These are phyloP conservation scores for Fusarium gaditjirri DNA, from an alignment of 2,329 filamentous ascomycete genomes.

Conservation along the genomic window DNA sequence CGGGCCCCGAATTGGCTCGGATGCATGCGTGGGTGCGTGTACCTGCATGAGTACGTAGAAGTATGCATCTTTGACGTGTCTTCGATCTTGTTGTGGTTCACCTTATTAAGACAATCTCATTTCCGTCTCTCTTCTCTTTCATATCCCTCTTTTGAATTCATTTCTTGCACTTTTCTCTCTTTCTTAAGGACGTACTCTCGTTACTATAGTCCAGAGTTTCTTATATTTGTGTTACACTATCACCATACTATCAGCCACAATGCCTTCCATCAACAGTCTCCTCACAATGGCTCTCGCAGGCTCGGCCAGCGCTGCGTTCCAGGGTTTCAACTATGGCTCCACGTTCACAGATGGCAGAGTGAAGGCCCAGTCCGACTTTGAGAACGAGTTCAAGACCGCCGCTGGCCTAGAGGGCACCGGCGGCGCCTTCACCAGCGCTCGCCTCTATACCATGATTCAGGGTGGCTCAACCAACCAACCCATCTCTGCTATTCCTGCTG, in stretches of 20 bases:
- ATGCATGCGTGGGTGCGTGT: conserved; percentile 17
- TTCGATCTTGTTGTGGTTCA: conserved; percentile 11
- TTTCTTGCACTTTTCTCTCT: conserved; percentile 3
- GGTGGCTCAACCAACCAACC: conserved; percentile 70
- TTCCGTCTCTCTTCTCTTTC: neutral
- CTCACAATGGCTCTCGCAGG: conserved; percentile 51
- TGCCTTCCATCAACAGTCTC: conserved; percentile 49
- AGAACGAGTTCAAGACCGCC: conserved; percentile 75
- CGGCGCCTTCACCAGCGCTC: conserved; percentile 72
- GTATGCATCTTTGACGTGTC: conserved; percentile 9
- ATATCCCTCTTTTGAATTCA: neutral
- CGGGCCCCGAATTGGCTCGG: conserved; percentile 3
- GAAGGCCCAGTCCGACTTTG: conserved; percentile 73
- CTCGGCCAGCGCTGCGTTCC: conserved; percentile 54
- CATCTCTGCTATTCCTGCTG: conserved; percentile 82
- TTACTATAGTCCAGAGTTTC: conserved; percentile 12
- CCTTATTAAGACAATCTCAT: neutral
- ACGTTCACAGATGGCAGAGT: conserved; percentile 68
- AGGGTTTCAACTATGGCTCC: conserved; percentile 80
- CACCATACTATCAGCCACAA: conserved; percentile 27
- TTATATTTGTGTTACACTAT: neutral
- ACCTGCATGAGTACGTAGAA: conserved; percentile 27
- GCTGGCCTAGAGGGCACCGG: conserved; percentile 70
- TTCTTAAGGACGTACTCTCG: conserved; percentile 27
- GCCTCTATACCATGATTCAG: conserved; percentile 82